Conservation (phyloP, 108 stramenopile species). For the Pseudonitzschia multistriata region DNA sequence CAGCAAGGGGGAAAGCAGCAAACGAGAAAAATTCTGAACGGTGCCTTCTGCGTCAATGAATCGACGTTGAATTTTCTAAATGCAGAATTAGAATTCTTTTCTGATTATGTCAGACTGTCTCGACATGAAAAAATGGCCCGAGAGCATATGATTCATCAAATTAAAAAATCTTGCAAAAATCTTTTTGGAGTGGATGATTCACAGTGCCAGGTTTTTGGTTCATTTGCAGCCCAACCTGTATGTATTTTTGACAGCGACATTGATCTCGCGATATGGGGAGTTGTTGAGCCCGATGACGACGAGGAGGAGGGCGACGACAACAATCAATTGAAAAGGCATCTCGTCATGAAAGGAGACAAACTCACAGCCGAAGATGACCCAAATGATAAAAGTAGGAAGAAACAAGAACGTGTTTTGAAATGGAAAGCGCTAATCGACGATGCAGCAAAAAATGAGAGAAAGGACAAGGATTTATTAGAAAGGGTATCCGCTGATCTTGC, state of each 20-base stretch:
- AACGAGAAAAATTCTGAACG: conserved; percentile 7
- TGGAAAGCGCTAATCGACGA: conserved; percentile 41
- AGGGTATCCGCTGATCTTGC: not conserved
- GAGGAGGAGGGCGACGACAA: conserved; percentile 20
- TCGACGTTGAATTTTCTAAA: conserved; percentile 31
- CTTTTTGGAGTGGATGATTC: conserved; percentile 14
- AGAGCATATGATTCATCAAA: conserved; percentile 36
- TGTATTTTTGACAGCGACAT: conserved; percentile 76
- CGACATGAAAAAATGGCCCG: conserved; percentile 50
- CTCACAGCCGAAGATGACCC: not conserved
- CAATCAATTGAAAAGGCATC: not conserved
- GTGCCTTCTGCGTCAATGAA: conserved; percentile 5
- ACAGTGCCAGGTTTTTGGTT: conserved; percentile 59
- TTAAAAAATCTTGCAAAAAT: conserved; percentile 28
- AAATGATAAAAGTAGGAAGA: conserved; percentile 1
- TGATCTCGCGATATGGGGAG: conserved; percentile 74
- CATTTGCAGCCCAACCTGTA: conserved; percentile 63
- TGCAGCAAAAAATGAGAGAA: conserved; percentile 1
- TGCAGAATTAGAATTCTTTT: conserved; percentile 58
- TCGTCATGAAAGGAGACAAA: not conserved
- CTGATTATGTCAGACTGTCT: conserved; percentile 57
- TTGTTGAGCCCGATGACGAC: conserved; percentile 35
- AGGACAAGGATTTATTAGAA: not conserved
- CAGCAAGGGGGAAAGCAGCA: conserved; percentile 17
- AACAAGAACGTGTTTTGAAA: conserved; percentile 24